Percentiles rank a stretch among this genome's conserved stretches.
These are phyloP conservation scores for Polyporus tsugae DNA, from an alignment of 1,284 basidiomycete genomes.

Conservation along the genomic window DNA sequence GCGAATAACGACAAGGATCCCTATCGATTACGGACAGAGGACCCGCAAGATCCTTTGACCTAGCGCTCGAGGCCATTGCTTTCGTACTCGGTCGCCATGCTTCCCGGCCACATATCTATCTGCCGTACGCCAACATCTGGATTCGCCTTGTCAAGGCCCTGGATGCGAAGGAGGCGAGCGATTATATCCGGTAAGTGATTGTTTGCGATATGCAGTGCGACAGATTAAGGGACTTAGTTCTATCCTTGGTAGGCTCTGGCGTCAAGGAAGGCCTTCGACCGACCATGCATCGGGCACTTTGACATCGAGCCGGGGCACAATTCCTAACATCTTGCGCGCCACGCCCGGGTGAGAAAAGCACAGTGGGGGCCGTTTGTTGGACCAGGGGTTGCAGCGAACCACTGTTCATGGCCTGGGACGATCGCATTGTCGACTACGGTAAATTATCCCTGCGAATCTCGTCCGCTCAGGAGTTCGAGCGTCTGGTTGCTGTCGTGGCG, in stretches of 20 bases:
- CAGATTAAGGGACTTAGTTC: neutral
- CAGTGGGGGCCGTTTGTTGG: neutral
- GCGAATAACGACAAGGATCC: neutral
- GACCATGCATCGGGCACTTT: constrained; percentile 2
- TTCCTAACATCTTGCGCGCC: neutral
- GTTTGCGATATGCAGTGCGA: neutral
- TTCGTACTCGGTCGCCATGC: neutral
- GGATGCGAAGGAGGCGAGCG: neutral
- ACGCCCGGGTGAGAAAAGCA: neutral
- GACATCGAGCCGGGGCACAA: neutral
- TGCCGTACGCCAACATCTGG: neutral
- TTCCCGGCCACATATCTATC: constrained; percentile 6
- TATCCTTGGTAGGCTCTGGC: neutral
- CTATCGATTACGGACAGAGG: neutral
- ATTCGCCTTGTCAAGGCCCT: neutral
- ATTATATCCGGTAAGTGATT: neutral
- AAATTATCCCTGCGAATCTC: neutral
- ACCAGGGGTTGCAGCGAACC: neutral
- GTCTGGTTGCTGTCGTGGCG: neutral
- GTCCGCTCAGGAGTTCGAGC: neutral
- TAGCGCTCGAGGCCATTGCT: neutral
- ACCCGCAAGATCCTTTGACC: neutral
- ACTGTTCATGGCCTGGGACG: neutral
- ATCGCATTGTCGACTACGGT: neutral
- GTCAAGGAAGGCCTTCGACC: neutral